Evolutionary conservation across 2,329 filamentous ascomycete species (phyloP), one percentile per base, ranked within the genome.

Genomic region (Diplodia intermedia): DNA sequence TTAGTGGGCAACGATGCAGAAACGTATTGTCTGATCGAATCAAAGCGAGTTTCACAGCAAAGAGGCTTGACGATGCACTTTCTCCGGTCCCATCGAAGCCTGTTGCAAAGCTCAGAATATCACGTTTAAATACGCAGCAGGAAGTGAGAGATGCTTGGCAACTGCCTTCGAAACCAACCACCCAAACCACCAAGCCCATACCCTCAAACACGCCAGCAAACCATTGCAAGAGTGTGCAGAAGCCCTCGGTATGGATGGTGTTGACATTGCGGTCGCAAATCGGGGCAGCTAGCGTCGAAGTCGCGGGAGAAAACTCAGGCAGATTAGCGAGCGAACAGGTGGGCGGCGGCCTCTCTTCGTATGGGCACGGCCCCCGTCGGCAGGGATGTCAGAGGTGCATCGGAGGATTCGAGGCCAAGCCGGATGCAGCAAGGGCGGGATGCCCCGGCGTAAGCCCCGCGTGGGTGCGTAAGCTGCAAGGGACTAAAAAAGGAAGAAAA

Each of bases 251-350:
- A 7, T 11, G 7, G 3, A 11, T 3, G 8, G 3, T 8, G 7
- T 20, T 47, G 18, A 47, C 18, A 18, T 47, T 20, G 43, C 20
- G 8, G 18, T 11, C 7, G 18, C 43, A 5, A n/a, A 47, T 47
- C 40, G 40, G 18, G 5, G 15, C 14, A 7, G 9, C 18, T 20
- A 20, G 43, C 43, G 18, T 2, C n/a, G 43, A 6, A 11, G 43
- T 20, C 8, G 18, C 11, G 18, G 14, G 18, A 2, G 7, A 20
- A 20, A 47, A 18, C 15, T 11, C 11, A 47, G 1, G 43, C 52
- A 52, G 20, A 12, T 54, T 54, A 54, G 23, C 52, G 52, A 54
- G 52, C 52, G 26, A 54, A 31, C 14, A 36, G 52, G 52, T 36
- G 52, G 29, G 52, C 29, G 52, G 29, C 18, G 29, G 52, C 29